Base-by-base conservation (phyloP, 345 rosid genomes). In the Zanthoxylum bungeanum region DNA sequence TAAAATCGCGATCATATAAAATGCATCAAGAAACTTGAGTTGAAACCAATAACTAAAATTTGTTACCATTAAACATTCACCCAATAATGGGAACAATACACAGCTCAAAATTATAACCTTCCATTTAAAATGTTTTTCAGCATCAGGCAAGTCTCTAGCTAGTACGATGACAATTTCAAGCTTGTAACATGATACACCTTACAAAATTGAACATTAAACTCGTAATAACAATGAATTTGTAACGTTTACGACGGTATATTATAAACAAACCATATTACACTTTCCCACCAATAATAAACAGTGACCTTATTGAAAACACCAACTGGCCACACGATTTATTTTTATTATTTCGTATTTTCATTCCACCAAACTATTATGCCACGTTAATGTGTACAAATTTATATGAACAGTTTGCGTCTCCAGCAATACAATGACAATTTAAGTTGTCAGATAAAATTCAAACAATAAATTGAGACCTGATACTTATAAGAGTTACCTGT, bases 401-500 rank as follows among this genome's bases (percentile, higher is more conserved):
- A n/a, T n/a, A n/a, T n/a, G n/a, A n/a, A n/a, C n/a, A n/a, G n/a
- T n/a, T n/a, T n/a, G n/a, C n/a, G n/a, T n/a, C n/a, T n/a, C n/a
- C n/a, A n/a, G n/a, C n/a, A n/a, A n/a, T n/a, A n/a, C n/a, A n/a
- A n/a, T 44, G 19, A 14, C 49, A 25, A 9, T 53, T 24, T 3
- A 11, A 53, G 17, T 53, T 4, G 11, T 4, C 10, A 53, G 25
- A 53, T 10, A 25, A 53, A 17, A 16, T 33, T 27, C 1, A 34
- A 59, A 19, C 33, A 7, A 19, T 33, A 3, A 9, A 21, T 60
- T n/a, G 25, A 60, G 9, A 60, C n/a, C 10, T 4, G 5, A 33
- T 31, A 36, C 56, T 0, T 25, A 21, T 3, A 24, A 30, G 50
- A 21, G 12, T 66, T 21, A 90, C 98, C 92, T 94, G 98, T n/a